These are phyloP conservation scores for Podila clonocystis DNA, from an alignment of 192 early-diverging fungal genomes.

Conservation along the genomic window DNA sequence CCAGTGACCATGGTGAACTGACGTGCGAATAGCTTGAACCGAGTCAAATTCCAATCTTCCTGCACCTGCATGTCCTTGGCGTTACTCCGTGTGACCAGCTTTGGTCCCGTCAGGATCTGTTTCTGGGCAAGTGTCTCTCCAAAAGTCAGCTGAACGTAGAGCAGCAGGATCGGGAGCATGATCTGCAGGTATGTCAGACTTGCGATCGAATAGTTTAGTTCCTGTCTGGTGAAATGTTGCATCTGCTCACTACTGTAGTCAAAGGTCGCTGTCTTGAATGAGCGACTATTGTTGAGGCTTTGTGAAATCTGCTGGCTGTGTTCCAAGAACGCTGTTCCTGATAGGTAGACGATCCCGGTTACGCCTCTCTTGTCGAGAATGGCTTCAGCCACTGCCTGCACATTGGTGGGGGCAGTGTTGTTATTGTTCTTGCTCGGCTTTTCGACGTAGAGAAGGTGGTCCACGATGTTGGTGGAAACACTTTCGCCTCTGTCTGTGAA, in stretches of 20 bases:
- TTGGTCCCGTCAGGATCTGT: constrained; percentile 28
- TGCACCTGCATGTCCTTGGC: constrained; percentile 27
- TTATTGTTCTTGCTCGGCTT: constrained; percentile 1
- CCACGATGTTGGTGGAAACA: constrained; percentile 9
- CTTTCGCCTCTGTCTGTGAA: not conserved
- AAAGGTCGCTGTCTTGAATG: constrained; percentile 38
- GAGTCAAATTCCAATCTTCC: constrained; percentile 16
- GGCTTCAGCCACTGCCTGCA: not conserved
- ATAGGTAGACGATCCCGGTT: constrained; percentile 30
- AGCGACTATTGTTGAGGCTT: constrained; percentile 17
- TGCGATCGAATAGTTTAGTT: constrained; percentile 25
- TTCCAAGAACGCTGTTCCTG: constrained; percentile 7
- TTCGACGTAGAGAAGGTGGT: constrained; percentile 14
- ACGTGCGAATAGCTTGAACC: not conserved
- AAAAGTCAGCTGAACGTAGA: constrained; percentile 31
- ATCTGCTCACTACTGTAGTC: constrained; percentile 18
- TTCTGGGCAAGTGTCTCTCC: constrained; percentile 26
- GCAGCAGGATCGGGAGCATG: constrained; percentile 17
- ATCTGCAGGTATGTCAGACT: constrained; percentile 36
- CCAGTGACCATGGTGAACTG: constrained; percentile 31
- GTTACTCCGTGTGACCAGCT: constrained; percentile 25
- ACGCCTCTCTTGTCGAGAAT: constrained; percentile 6
- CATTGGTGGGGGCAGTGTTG: not conserved
- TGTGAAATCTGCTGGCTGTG: not conserved
- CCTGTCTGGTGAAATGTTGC: not conserved